Evolutionary conservation across 2,329 filamentous ascomycete species (phyloP).

Genomic region (Aspergillus udagawae): DNA sequence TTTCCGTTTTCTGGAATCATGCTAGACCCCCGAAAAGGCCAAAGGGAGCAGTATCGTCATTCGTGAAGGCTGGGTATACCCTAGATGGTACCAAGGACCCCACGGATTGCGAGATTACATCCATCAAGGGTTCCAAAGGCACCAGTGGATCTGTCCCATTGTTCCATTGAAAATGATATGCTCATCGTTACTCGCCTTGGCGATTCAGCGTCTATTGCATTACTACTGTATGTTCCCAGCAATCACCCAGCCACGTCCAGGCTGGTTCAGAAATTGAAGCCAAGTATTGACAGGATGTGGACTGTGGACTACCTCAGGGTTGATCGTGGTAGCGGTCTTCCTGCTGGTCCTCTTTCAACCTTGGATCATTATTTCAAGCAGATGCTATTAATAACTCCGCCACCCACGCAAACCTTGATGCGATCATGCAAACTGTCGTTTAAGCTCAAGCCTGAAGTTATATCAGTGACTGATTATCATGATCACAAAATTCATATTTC

Average conservation of each 20-base stretch:
- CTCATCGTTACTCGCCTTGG: background rate
- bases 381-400: slow-evolving; percentile 6
- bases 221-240: background rate
- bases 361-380: background rate
- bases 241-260: background rate
- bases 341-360: background rate
- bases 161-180: background rate
- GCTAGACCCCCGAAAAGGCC: background rate
- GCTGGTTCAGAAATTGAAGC: background rate
- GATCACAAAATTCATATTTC: background rate
- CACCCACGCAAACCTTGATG: slow-evolving; percentile 5
- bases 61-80: background rate
- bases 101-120: slow-evolving; percentile 5
- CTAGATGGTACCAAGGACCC: background rate
- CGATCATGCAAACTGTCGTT: background rate
- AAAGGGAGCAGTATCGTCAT: background rate
- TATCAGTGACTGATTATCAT: background rate
- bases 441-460: slow-evolving; percentile 2
- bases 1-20: background rate
- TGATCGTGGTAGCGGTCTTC: background rate
- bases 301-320: background rate
- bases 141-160: background rate
- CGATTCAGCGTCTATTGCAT: background rate
- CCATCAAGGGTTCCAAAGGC: slow-evolving; percentile 2
- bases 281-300: background rate